Evolutionary conservation across 176 grass and related monocot genomes (phyloP), one percentile per base, ranked within the genome.

Genomic region (Cymbopogon citratus): DNA sequence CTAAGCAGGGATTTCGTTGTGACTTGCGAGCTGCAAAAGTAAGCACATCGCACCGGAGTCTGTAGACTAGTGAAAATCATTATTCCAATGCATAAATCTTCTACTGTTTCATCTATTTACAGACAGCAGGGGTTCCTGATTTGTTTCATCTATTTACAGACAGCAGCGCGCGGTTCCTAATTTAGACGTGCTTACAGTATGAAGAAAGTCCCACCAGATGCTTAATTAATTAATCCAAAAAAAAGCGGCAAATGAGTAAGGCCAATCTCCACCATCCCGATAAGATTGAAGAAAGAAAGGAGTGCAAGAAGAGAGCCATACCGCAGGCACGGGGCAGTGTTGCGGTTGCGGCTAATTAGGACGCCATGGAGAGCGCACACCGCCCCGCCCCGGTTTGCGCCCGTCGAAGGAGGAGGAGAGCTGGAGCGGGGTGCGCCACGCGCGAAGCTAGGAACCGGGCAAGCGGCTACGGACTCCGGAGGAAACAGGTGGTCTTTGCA

Each of bases 291-390:
- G 29, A 51, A 24, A 80, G 44, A 54, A 31, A 56, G 15, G 9
- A 39, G 45, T 28, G 64, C 45, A n/a, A 25, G 64, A 80, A 69
- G n/a, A n/a, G n/a, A n/a, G n/a, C n/a, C 78, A 51, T 80, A 69
- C 78, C 45, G n/a, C 34, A 18, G 64, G 63, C 29, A 52, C 77
- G 44, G 49, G 64, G 19, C 29, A n/a, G n/a, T n/a, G n/a, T n/a
- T n/a, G 64, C 31, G 63, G 63, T 39, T 11, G 64, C 8, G 13
- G 64, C 48, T 26, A 34, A 24, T 36, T 36, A 69, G 12, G 13
- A 69, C 27, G 28, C 3, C 44, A 36, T 14, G 45, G 77, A 35
- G 63, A 23, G 77, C 12, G 44, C 25, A 44, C 63, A 6, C 75
- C 15, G 27, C n/a, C n/a, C n/a, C n/a, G n/a, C n/a, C n/a, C n/a